Conservation (phyloP, 1,284 basidiomycete genomes). For the Kalmanozyma brasiliensis region DNA sequence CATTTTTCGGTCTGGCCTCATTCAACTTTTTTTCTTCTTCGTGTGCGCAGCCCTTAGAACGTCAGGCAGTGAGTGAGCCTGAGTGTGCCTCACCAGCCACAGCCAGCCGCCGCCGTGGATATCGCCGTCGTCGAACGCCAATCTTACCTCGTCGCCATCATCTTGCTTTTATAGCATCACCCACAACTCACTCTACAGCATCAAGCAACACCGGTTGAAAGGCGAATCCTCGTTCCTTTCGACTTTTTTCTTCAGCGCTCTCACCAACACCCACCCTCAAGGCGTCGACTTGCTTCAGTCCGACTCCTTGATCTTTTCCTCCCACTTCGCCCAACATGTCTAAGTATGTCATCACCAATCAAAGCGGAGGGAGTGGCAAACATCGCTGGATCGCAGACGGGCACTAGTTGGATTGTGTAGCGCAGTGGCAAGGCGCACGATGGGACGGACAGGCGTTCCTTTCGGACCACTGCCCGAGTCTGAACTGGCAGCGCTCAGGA, state of each 20-base stretch:
- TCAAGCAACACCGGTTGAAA: constrained; percentile 32
- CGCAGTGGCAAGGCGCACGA: too few relatives aligned
- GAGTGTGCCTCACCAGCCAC: too few relatives aligned
- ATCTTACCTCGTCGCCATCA: constrained; percentile 36
- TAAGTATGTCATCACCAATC: constrained; percentile 46
- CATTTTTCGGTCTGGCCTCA: constrained; percentile 4
- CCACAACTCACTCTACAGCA: constrained; percentile 2
- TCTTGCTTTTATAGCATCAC: constrained; percentile 46
- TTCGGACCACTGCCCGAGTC: too few relatives aligned
- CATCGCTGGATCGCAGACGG: too few relatives aligned
- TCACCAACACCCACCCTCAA: constrained; percentile 29
- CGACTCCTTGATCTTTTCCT: constrained; percentile 48
- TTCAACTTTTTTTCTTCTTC: constrained; percentile 6
- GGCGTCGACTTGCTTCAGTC: constrained; percentile 54
- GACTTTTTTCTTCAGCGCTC: constrained; percentile 37
- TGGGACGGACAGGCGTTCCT: too few relatives aligned
- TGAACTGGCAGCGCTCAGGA: too few relatives aligned
- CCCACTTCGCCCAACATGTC: constrained; percentile 53
- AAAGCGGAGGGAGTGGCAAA: neutral
- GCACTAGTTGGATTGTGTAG: too few relatives aligned
- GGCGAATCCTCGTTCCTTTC: constrained; percentile 34
- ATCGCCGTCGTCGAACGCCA: constrained; percentile 21
- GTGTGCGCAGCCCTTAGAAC: constrained; percentile 2
- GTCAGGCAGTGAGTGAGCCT: neutral
- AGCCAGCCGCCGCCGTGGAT: constrained; percentile 8